A percentile compares a stretch with the other conserved stretches of the same genome.
phyloP scores from a whole-genome alignment of 768 basidiomycete species.

The Mycena galopus region DNA sequence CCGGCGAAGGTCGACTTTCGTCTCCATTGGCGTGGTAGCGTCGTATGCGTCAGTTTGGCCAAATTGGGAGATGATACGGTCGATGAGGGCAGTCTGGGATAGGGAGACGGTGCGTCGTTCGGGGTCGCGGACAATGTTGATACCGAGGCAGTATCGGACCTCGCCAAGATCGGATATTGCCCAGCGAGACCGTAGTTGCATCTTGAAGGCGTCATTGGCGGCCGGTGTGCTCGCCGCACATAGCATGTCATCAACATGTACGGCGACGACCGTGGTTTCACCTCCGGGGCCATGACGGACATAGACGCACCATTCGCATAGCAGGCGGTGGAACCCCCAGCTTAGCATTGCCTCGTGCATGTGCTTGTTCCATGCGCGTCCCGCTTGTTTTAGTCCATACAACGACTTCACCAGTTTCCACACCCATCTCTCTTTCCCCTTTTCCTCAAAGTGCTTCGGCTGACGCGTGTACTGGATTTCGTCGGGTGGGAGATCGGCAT shows the following conservation, averaged over 20 bases:
- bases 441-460: background rate
- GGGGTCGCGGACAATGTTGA: background rate
- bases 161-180: background rate
- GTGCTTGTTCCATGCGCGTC: background rate
- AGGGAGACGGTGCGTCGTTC: background rate
- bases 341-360: background rate
- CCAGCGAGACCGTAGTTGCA: background rate
- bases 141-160: background rate
- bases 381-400: background rate
- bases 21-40: background rate
- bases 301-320: background rate
- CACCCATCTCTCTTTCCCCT: background rate
- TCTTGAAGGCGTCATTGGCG: background rate
- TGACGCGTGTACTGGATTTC: background rate
- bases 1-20: background rate
- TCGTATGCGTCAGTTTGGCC: background rate
- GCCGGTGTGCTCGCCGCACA: background rate
- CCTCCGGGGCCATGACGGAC: background rate
- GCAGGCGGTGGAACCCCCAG: background rate
- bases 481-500: background rate
- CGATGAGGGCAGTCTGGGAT: background rate
- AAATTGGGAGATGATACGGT: background rate
- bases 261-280: background rate
- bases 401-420: background rate
- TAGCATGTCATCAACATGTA: background rate